A percentile compares a stretch with the other conserved stretches of the same genome.
These are phyloP conservation scores for Hansenula lynferdii DNA, from an alignment of 1,139 yeast species.

Conservation along the genomic window DNA sequence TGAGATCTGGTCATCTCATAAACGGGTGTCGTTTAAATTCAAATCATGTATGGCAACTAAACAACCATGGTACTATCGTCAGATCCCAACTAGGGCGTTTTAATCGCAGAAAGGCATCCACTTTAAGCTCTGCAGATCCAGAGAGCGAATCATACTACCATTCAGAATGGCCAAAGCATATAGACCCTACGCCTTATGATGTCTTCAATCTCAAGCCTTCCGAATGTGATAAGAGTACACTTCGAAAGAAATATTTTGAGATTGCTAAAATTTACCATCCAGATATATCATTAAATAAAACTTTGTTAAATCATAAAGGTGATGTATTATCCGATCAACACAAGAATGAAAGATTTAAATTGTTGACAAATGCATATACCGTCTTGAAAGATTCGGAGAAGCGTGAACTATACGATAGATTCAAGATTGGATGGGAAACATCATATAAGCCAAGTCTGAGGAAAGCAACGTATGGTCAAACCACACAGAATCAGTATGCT, in stretches of 20 bases:
- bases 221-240: conserved; percentile 32
- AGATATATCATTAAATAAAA: conserved; percentile 43
- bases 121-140: background rate
- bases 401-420: conserved; percentile 38
- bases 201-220: conserved; percentile 47
- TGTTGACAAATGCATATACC: conserved; percentile 69
- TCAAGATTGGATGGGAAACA: conserved; percentile 36
- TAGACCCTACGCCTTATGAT: conserved; percentile 72
- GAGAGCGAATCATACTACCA: conserved; percentile 13
- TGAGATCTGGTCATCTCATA: background rate
- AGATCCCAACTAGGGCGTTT: too few species aligned
- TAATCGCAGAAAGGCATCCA: background rate
- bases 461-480: conserved; percentile 13
- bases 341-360: conserved; percentile 61
- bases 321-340: conserved; percentile 31
- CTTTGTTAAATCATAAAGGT: conserved; percentile 28
- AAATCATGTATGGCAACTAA: too few species aligned
- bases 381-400: conserved; percentile 54
- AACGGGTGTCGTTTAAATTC: background rate
- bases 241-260: conserved; percentile 55
- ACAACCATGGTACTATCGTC: too few species aligned
- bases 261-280: conserved; percentile 87
- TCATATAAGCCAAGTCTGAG: conserved; percentile 1
- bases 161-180: conserved; percentile 51
- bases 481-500: conserved; percentile 5